Conservation (phyloP, 192 early-diverging fungal genomes). For the Backusella sp. region DNA sequence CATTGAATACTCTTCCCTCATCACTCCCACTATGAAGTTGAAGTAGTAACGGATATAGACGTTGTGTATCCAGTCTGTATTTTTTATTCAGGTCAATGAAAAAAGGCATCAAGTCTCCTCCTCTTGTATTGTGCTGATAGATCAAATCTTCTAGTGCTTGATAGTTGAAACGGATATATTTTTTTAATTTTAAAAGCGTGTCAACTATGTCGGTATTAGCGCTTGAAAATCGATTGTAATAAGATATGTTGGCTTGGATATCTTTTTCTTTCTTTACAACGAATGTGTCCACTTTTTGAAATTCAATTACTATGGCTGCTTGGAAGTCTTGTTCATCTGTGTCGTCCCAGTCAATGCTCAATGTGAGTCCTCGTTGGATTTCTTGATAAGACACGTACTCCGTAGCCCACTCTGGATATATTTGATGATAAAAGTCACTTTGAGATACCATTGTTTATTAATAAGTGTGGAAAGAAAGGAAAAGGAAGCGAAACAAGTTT, state of each 20-base stretch:
- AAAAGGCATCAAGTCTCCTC: constrained; percentile 27
- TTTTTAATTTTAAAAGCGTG: constrained; percentile 21
- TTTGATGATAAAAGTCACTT: background rate
- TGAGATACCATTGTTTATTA: background rate
- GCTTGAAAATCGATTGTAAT: constrained; percentile 52
- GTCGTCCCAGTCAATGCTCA: constrained; percentile 64
- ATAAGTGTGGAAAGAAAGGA: background rate
- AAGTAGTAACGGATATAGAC: constrained; percentile 50
- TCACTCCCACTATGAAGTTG: constrained; percentile 38
- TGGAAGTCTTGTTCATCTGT: constrained; percentile 88
- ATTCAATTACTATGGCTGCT: constrained; percentile 74
- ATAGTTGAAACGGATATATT: constrained; percentile 54
- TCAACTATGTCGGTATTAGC: constrained; percentile 17
- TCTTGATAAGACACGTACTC: constrained; percentile 83
- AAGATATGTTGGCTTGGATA: constrained; percentile 66
- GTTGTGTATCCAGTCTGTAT: constrained; percentile 59
- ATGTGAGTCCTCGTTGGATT: constrained; percentile 45
- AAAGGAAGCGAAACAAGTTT: background rate
- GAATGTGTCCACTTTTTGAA: constrained; percentile 78
- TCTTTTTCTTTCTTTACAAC: constrained; percentile 69
- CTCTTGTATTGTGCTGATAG: constrained; percentile 86
- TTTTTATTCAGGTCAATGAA: constrained; percentile 16
- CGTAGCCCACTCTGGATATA: background rate
- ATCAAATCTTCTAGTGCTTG: constrained; percentile 87
- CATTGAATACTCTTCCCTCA: constrained; percentile 67